Evolutionary conservation across 164 flowering plant genomes (phyloP).

Genomic region (Umbilicus rupestris): DNA sequence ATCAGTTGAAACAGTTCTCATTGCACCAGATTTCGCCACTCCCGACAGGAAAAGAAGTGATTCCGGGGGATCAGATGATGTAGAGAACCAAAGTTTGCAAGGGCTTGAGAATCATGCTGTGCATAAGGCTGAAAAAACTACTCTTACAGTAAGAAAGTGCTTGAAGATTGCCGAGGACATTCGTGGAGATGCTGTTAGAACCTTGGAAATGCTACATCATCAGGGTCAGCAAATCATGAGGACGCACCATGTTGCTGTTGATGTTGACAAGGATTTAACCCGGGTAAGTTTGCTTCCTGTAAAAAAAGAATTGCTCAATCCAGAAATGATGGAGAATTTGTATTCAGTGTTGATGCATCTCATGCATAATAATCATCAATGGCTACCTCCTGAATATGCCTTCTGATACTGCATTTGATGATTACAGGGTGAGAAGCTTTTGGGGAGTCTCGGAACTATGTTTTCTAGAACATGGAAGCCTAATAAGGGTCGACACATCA

Average conservation of each 20-base stretch:
- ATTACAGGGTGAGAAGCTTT: neutral
- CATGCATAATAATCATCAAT: neutral
- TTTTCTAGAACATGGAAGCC: constrained; percentile 1
- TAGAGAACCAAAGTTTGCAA: constrained; percentile 20
- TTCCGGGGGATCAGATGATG: neutral
- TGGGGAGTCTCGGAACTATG: constrained; percentile 31
- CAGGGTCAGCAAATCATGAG: constrained; percentile 79
- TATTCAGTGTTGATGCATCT: neutral
- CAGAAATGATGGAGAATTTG: neutral
- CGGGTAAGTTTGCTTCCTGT: constrained; percentile 27
- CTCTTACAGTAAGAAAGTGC: constrained; percentile 45
- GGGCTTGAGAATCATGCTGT: constrained; percentile 62
- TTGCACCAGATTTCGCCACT: too few relatives aligned
- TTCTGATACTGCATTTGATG: neutral
- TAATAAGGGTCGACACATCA: neutral
- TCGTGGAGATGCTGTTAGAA: constrained; percentile 54
- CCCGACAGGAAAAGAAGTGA: too few relatives aligned
- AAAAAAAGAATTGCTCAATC: neutral
- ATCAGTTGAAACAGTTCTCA: too few relatives aligned
- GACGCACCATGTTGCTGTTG: constrained; percentile 49
- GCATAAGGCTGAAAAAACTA: constrained; percentile 69
- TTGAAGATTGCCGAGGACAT: constrained; percentile 70
- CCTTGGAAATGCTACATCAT: constrained; percentile 56
- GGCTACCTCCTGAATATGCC: neutral
- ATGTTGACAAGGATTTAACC: constrained; percentile 62